Evolutionary conservation across 108 stramenopile species (phyloP).

Genomic region (Nitzschia sp.): DNA sequence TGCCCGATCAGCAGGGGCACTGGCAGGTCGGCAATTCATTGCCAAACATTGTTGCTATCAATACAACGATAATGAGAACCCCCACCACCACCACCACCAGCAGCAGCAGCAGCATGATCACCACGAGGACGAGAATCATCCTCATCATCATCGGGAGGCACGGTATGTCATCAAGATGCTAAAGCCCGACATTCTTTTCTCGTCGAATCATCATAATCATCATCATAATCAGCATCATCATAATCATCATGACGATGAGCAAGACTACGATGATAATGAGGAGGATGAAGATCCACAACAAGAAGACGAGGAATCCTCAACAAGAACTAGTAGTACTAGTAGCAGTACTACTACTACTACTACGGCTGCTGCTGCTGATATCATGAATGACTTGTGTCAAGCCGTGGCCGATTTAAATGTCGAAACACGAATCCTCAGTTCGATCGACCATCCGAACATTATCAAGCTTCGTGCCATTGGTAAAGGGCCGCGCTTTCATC

Average conservation of each 20-base stretch:
- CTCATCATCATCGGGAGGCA: no score
- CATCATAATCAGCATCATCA: no score
- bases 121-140: no score
- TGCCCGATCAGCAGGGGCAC: not conserved
- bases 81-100: no score
- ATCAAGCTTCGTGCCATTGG: conserved; percentile 55
- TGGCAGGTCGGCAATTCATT: conserved; percentile 45
- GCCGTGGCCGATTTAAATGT: conserved; percentile 57
- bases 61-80: conserved; percentile 20
- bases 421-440: conserved; percentile 56
- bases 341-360: no score
- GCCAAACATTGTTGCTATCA: conserved; percentile 49
- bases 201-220: no score
- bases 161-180: conserved; percentile 53
- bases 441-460: conserved; percentile 66
- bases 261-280: no score
- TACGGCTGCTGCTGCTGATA: not conserved
- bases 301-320: no score
- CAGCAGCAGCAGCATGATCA: no score
- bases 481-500: conserved; percentile 18
- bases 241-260: no score
- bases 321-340: not conserved
- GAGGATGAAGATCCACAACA: no score
- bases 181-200: conserved; percentile 12
- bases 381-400: not conserved